phyloP scores from a whole-genome alignment of 345 rosid genomes.

The Euphorbia tirucalli region DNA sequence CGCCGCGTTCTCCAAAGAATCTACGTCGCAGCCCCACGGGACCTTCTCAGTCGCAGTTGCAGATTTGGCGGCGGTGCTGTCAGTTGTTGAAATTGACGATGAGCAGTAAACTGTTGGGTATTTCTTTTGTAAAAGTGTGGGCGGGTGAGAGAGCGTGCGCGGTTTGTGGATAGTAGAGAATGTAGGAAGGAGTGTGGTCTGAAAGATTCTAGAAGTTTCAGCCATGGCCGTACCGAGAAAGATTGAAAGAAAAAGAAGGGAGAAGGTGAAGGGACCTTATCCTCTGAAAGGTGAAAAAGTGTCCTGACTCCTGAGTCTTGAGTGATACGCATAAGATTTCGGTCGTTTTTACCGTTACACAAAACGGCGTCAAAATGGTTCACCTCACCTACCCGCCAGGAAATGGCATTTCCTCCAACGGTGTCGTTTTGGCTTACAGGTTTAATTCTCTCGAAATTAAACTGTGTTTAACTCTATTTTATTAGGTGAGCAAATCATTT shows the following conservation, averaged over 20 bases:
- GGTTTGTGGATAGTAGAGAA: conserved; percentile 40
- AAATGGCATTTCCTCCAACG: too few relatives aligned
- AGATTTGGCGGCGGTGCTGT: conserved; percentile 25
- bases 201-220: conserved; percentile 55
- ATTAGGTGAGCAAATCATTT: too few relatives aligned
- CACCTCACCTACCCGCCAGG: too few relatives aligned
- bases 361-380: too few relatives aligned
- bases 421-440: too few relatives aligned
- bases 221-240: conserved; percentile 44
- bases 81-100: conserved; percentile 47
- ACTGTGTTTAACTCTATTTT: too few relatives aligned
- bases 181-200: conserved; percentile 44
- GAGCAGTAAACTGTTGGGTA: conserved; percentile 35
- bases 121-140: conserved; percentile 23
- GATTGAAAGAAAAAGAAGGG: conserved; percentile 26
- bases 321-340: neutral
- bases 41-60: conserved; percentile 27
- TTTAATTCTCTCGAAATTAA: too few relatives aligned
- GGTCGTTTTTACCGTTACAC: conserved; percentile 4
- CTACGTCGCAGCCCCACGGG: conserved; percentile 68
- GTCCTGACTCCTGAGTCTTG: too few relatives aligned
- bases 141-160: conserved; percentile 7
- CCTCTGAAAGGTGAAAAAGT: neutral
- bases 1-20: conserved; percentile 54
- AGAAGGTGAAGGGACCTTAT: neutral